These are phyloP conservation scores for Apiospora sp. DNA, from an alignment of 2,329 filamentous ascomycete species.

Conservation along the genomic window DNA sequence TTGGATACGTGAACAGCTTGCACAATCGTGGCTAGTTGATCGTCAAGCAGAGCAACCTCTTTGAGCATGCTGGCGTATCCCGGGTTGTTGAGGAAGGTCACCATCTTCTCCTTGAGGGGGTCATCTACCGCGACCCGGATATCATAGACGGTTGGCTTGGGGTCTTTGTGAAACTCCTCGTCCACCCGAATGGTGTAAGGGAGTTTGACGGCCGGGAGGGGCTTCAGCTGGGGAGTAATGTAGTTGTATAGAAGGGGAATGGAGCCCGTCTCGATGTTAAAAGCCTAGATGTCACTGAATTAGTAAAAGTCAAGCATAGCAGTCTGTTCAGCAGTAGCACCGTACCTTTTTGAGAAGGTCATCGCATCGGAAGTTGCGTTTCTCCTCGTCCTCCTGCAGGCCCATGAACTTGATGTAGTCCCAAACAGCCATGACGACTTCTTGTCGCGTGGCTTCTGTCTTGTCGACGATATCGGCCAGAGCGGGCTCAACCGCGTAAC, in stretches of 20 bases:
- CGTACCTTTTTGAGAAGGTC: slow-evolving; percentile 78
- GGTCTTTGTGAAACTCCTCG: slow-evolving; percentile 77
- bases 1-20: slow-evolving; percentile 86
- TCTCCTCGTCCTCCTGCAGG: slow-evolving; percentile 93
- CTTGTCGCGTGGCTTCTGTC: slow-evolving; percentile 84
- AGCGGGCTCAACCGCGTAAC: slow-evolving; percentile 79
- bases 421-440: slow-evolving; percentile 91
- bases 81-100: slow-evolving; percentile 72
- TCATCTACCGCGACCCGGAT: slow-evolving; percentile 86
- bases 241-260: slow-evolving; percentile 88
- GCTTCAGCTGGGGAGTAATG: slow-evolving; percentile 78
- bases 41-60: slow-evolving; percentile 80
- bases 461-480: slow-evolving; percentile 87
- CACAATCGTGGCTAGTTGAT: slow-evolving; percentile 83
- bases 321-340: slow-evolving; percentile 27
- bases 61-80: slow-evolving; percentile 76
- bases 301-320: background rate
- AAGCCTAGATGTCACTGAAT: slow-evolving; percentile 60
- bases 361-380: slow-evolving; percentile 90
- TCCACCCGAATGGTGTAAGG: slow-evolving; percentile 95
- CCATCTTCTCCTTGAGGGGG: slow-evolving; percentile 74
- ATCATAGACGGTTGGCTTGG: slow-evolving; percentile 87
- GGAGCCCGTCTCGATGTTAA: slow-evolving; percentile 78
- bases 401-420: slow-evolving; percentile 89
- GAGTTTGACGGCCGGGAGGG: slow-evolving; percentile 82